Evolutionary conservation across 805 yeast species (phyloP), one percentile per base, ranked within the genome.

Genomic region (Barnettozyma sp.): DNA sequence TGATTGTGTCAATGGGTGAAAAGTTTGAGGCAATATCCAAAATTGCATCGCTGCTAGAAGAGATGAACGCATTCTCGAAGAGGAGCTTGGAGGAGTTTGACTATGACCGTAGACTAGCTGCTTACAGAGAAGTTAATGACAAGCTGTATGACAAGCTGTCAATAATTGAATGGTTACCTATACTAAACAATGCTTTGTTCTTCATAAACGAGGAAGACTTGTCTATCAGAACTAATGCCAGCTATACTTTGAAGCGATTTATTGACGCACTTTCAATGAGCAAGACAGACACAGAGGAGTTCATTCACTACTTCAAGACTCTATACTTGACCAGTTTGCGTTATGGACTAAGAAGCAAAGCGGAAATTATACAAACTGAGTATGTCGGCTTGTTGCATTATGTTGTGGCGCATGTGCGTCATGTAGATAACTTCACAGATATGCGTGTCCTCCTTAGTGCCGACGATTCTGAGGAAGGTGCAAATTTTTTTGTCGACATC

Each of bases 181-280:
- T 92, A 4, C 38, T 92, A 15, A 71, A 80, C 54, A 73, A 77
- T 36, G 66, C 77, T 39, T 64, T 92, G 26, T 86, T 62, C 51
- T 83, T 73, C 53, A 71, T 92, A 39, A 76, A 76, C 38, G 94
- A 85, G 24, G 78, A 76, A 11, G 98, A 90, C 56, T 64, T 82
- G 33, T 79, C 95, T 0, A 62, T 90, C 39, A 71, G 97, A 57
- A 71, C 83, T 1, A 84, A 83, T 50, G 84, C 95, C 2, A 59
- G 83, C 1, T 77, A 71, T 44, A 60, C 76, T 1, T 54, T 90
- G 39, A 69, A 67, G 38, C 64, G 81, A 33, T 85, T 78, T 52
- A 59, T 83, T 30, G 95, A 86, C 46, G 52, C 60, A 0, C 31
- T 59, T 4, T 42, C 54, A 3, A 26, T 13, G 4, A 49, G 51